Conservation (phyloP, 306 rosid species). For the Abrus precatorius region DNA sequence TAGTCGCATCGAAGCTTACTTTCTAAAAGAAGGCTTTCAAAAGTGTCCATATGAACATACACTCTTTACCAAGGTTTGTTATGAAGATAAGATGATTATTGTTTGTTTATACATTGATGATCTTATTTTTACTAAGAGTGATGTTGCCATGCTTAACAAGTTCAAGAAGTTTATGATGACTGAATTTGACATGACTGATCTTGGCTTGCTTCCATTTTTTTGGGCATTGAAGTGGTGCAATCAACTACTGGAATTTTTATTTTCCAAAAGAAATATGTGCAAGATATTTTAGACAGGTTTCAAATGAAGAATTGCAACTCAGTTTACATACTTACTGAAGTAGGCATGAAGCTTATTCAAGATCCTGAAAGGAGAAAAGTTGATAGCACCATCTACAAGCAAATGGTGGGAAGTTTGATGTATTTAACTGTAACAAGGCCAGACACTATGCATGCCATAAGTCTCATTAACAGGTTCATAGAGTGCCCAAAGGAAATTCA, state of each 20-base stretch:
- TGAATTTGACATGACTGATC: background rate
- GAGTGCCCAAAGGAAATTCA: too few relatives aligned
- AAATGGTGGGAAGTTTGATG: too few relatives aligned
- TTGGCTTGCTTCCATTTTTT: background rate
- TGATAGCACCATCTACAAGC: too few relatives aligned
- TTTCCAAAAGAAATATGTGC: too few relatives aligned
- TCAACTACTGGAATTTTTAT: background rate
- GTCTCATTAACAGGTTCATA: too few relatives aligned
- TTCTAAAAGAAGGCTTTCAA: background rate
- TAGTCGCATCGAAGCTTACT: background rate
- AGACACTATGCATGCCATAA: too few relatives aligned
- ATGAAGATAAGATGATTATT: background rate
- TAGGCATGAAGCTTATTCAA: too few relatives aligned
- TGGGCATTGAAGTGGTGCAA: background rate
- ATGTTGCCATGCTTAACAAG: background rate
- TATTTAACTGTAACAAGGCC: too few relatives aligned
- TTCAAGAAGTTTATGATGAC: background rate
- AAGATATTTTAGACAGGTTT: too few relatives aligned
- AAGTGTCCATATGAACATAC: conserved; percentile 1
- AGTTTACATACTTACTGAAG: too few relatives aligned
- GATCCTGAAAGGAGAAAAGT: too few relatives aligned
- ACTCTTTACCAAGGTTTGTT: background rate
- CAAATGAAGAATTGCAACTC: too few relatives aligned
- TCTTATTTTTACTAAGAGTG: background rate
- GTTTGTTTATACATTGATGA: background rate